Base-by-base conservation (phyloP, 2,329 filamentous ascomycete genomes). In the Diplodia mutila region DNA sequence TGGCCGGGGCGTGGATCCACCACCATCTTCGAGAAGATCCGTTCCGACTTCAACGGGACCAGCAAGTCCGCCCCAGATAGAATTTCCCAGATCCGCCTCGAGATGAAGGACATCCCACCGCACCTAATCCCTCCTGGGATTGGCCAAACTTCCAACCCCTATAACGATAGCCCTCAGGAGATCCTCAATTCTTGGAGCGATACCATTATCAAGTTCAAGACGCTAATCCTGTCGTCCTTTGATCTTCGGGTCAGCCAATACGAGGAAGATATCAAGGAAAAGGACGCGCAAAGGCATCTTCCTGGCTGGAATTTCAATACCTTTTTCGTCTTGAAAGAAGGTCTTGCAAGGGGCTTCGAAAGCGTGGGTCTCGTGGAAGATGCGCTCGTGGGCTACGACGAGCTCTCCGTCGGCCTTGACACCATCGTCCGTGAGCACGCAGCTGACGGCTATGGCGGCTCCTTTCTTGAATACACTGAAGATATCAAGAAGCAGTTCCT, bases 261-360 rank as follows among this genome's bases (percentile, higher is more conserved):
- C 77, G 95, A 99, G 78, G 94, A 97, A 69, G 95, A 99, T 72
- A 97, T 99, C 72, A 91, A 92, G 70, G 95, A 97, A 78, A 95
- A 94, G 75, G 94, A 98, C 73, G 87, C 90, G 0, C 94, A 98
- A 77, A 87, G 94, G 55, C 89, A 85, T 39, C 81, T 99, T 21
- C 95, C 95, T 0, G 95, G 95, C 0, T 99, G 95, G 95, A 99
- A 99, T 75, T 99, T 99, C 76, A 98, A 95, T 79, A 99, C 95
- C 0, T 99, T 99, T 77, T 99, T 99, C 77, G 94, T 99, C 18
- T 85, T 99, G 9, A 99, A 99, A 75, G 95, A 99, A 78, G 95
- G 95, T 0, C 82, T 99, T 42, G 94, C 95, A 1, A 87, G 92
- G 71, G 96, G 94, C 0, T 97, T 99, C 72, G 96, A 99, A 78